Percentiles rank a stretch among this genome's conserved stretches.
Conservation (phyloP, 208 protist species). For the Leishmania braziliensis region DNA sequence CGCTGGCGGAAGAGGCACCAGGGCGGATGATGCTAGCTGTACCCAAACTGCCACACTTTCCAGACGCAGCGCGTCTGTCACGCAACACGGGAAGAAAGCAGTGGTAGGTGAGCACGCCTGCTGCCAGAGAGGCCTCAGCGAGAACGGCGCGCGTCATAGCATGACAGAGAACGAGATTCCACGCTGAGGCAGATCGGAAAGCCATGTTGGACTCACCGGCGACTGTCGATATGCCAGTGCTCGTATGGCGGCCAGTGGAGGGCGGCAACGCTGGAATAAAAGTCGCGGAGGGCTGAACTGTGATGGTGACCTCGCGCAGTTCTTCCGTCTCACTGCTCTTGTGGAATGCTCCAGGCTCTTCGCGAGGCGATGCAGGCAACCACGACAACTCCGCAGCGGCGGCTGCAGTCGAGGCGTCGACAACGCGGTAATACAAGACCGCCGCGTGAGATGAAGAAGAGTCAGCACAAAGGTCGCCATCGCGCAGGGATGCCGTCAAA, state of each 20-base stretch:
- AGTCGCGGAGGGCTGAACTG: slow-evolving; percentile 4
- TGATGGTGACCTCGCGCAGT: slow-evolving; percentile 28
- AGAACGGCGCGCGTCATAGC: slow-evolving; percentile 19
- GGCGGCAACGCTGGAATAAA: neutral
- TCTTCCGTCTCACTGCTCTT: neutral
- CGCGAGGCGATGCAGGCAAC: slow-evolving; percentile 17
- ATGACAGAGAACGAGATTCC: slow-evolving; percentile 20
- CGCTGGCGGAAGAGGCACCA: neutral
- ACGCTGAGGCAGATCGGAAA: neutral
- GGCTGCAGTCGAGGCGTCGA: slow-evolving; percentile 11
- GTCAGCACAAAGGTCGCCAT: neutral
- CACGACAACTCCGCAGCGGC: slow-evolving; percentile 1
- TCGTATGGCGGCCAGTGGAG: neutral
- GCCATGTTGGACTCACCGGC: neutral
- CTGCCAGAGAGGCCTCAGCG: slow-evolving; percentile 4
- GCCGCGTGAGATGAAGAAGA: neutral
- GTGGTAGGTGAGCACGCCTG: slow-evolving; percentile 20
- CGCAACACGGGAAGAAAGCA: slow-evolving; percentile 22
- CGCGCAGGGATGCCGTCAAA: neutral
- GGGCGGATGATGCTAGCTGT: neutral
- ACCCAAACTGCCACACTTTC: neutral
- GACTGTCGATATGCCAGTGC: neutral
- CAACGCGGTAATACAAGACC: slow-evolving; percentile 31
- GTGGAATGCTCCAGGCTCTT: neutral
- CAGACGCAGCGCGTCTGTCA: neutral